Percentiles rank a stretch among this genome's conserved stretches.
Conservation (phyloP, 2,329 filamentous ascomycete genomes). For the Exserohilum turcica region DNA sequence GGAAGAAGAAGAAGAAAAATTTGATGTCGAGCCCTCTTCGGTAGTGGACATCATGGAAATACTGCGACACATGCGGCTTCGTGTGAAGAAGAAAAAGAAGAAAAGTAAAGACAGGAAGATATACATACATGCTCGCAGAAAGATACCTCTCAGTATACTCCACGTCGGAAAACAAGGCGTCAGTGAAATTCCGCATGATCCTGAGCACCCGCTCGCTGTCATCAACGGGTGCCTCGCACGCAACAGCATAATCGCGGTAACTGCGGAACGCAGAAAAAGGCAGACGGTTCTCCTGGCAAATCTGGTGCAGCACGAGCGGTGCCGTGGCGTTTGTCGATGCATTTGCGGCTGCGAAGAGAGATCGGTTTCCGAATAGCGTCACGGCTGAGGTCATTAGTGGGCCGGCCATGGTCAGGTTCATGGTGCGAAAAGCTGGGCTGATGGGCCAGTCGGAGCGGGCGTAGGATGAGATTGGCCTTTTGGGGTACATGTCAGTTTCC, state of each 20-base stretch:
- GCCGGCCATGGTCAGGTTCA: conserved; percentile 4
- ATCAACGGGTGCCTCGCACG: background rate
- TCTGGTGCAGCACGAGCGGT: background rate
- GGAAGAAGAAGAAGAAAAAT: no score
- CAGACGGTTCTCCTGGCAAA: conserved; percentile 7
- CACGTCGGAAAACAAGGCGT: background rate
- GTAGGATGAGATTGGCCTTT: background rate
- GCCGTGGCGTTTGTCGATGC: background rate
- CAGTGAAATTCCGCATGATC: background rate
- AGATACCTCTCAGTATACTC: background rate
- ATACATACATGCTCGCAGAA: background rate
- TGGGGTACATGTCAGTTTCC: background rate
- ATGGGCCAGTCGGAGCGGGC: background rate
- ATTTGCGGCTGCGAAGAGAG: conserved; percentile 4
- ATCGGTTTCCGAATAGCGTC: conserved; percentile 8
- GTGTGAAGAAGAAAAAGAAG: no score
- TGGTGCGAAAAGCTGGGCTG: background rate
- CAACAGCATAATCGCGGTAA: background rate
- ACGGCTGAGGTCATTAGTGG: conserved; percentile 11
- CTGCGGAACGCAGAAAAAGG: conserved; percentile 6
- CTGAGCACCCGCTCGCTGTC: background rate
- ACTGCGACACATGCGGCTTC: no score
- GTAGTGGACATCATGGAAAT: background rate
- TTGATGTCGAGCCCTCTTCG: no score
- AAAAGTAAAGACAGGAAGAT: no score